Percentiles rank a stretch among this genome's conserved stretches.
phyloP scores from a whole-genome alignment of 2,329 filamentous ascomycete genomes.

The Claviceps spartinae region DNA sequence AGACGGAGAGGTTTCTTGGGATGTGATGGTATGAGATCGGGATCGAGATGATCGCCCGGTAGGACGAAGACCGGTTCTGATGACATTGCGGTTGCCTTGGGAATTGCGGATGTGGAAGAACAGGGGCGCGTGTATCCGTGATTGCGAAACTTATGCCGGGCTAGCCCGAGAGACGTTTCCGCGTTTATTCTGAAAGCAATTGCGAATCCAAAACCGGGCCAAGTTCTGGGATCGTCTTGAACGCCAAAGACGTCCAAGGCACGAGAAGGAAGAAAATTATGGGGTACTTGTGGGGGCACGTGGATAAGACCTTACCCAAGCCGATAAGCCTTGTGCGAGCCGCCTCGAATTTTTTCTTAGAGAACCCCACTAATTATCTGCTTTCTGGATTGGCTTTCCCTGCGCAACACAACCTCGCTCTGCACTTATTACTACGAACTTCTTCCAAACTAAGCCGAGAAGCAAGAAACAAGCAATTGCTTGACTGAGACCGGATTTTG shows the following conservation, averaged over 20 bases:
- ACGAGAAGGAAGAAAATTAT: not conserved
- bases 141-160: not conserved
- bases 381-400: not conserved
- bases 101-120: not conserved
- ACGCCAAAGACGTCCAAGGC: too few relatives aligned
- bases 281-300: not conserved
- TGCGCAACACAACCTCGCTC: not conserved
- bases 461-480: not conserved
- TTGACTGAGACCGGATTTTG: not conserved
- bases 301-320: not conserved
- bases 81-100: conserved; percentile 31
- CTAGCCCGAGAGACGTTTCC: not conserved
- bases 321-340: not conserved
- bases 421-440: not conserved
- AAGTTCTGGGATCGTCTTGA: too few relatives aligned
- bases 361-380: conserved; percentile 5
- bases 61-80: conserved; percentile 53
- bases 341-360: conserved; percentile 11
- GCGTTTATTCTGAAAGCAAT: too few relatives aligned
- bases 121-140: not conserved
- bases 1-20: conserved; percentile 61
- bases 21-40: conserved; percentile 51
- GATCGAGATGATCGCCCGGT: conserved; percentile 65
- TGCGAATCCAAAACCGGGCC: too few relatives aligned
- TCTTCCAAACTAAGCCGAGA: not conserved